phyloP scores from a whole-genome alignment of 805 yeast genomes.

The Brettanomyces bruxellensis region DNA sequence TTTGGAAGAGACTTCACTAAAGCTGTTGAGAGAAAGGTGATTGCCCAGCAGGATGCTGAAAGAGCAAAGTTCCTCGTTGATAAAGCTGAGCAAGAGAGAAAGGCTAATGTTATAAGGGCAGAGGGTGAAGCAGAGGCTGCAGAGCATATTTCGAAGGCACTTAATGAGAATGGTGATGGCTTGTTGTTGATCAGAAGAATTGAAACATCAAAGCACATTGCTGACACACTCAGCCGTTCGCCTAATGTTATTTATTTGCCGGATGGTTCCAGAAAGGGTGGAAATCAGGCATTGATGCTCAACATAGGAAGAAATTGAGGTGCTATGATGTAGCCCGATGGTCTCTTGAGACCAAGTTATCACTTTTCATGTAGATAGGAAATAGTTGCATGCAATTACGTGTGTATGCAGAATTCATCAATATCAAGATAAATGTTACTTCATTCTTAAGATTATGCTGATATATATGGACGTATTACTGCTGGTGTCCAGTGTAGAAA shows the following conservation, averaged over 20 bases:
- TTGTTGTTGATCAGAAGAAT: conserved; percentile 85
- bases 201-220: conserved; percentile 95
- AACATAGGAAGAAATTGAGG: conserved; percentile 53
- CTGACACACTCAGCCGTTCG: conserved; percentile 73
- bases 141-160: conserved; percentile 85
- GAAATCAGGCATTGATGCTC: conserved; percentile 48
- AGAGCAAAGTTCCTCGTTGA: conserved; percentile 90
- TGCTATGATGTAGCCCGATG: too few relatives aligned
- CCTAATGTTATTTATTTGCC: conserved; percentile 89
- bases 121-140: conserved; percentile 99
- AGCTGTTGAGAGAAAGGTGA: conserved; percentile 97
- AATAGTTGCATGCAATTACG: too few relatives aligned
- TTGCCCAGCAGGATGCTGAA: conserved; percentile 99
- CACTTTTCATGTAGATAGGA: too few relatives aligned
- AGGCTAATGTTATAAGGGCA: conserved; percentile 90
- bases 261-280: conserved; percentile 30
- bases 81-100: conserved; percentile 95
- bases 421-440: too few relatives aligned
- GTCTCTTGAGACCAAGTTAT: too few relatives aligned
- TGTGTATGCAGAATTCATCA: too few relatives aligned
- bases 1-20: conserved; percentile 95
- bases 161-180: conserved; percentile 93
- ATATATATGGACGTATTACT: too few relatives aligned
- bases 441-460: too few relatives aligned
- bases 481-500: too few relatives aligned